phyloP scores from a whole-genome alignment of 2,329 filamentous ascomycete genomes.

The Didymella segeticola region DNA sequence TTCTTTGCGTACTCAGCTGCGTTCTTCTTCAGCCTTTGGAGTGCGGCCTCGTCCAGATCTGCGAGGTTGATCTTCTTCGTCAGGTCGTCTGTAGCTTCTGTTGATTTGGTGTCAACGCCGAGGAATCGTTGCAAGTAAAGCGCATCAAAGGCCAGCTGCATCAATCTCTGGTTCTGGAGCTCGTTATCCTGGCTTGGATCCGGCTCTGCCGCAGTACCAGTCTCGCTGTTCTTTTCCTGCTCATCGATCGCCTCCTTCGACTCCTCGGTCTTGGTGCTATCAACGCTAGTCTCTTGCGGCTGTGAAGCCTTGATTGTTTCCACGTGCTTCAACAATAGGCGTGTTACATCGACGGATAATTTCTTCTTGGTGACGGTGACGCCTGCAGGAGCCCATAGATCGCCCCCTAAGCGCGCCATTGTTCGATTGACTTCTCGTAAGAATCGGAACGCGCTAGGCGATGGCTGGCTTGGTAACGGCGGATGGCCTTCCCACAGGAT shows the following conservation, averaged over 20 bases:
- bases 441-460: slow-evolving; percentile 74
- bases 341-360: slow-evolving; percentile 60
- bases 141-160: slow-evolving; percentile 53
- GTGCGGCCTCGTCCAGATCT: slow-evolving; percentile 56
- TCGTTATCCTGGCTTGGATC: slow-evolving; percentile 19
- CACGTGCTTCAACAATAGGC: slow-evolving; percentile 44
- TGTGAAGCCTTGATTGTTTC: slow-evolving; percentile 19
- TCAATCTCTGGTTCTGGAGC: slow-evolving; percentile 34
- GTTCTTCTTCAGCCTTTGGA: slow-evolving; percentile 65
- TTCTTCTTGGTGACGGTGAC: slow-evolving; percentile 68
- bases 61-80: slow-evolving; percentile 50
- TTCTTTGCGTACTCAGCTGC: slow-evolving; percentile 83
- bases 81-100: slow-evolving; percentile 29
- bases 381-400: slow-evolving; percentile 80
- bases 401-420: slow-evolving; percentile 75
- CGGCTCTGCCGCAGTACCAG: slow-evolving; percentile 17
- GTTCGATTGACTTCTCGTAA: slow-evolving; percentile 67
- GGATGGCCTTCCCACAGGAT: slow-evolving; percentile 83
- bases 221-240: slow-evolving; percentile 13
- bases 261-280: neutral
- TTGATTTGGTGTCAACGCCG: slow-evolving; percentile 14
- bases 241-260: neutral
- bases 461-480: slow-evolving; percentile 78
- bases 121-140: slow-evolving; percentile 50
- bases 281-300: neutral